Evolutionary conservation across 2,329 filamentous ascomycete species (phyloP), one percentile per base, ranked within the genome.

Genomic region (Colletotrichum tropicicola): DNA sequence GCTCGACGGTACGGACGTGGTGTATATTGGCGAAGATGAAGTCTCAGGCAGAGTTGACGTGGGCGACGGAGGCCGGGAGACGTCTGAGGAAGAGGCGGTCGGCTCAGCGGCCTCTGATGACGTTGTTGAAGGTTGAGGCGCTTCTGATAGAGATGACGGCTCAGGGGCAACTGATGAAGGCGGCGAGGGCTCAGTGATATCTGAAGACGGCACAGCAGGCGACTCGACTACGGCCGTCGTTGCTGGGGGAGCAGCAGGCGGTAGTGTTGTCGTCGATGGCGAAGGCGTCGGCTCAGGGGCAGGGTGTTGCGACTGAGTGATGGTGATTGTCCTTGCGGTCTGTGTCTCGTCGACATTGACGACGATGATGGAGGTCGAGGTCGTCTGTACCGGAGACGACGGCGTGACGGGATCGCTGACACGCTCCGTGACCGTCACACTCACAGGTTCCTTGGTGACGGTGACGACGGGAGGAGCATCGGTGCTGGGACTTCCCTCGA

Each of bases 321-420:
- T 37, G 32, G 66, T 69, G 5, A 64, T 44, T 17, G 66, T 69
- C 1, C 39, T 45, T 12, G 39, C 43, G 6, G 21, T 30, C 9
- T 60, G 32, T 5, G 72, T 70, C 2, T 68, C 56, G 32, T 68
- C 51, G 32, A 78, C 71, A 32, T 73, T 68, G 47, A 78, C 71
- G 25, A 78, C 65, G 19, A 73, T 68, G 37, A 78, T 65, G 10
- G 72, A 74, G 30, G 73, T 75, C 21, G 72, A 64, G 13, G 73
- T 44, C 43, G 30, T 68, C 66, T 30, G 70, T 45, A 68, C 17
- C 65, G 58, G 9, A 69, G 70, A 45, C n/a, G 45, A 43, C 35
- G 74, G 52, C 35, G 30, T 43, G 61, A 73, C 58, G 3, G 73
- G 74, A 41, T 75, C 65, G 35, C 74, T 78, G 35, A 71, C 64